A percentile compares a stretch with the other conserved stretches of the same genome.
Evolutionary conservation across 257 asterid genomes (phyloP).

Genomic region (Verbascum thapsus): DNA sequence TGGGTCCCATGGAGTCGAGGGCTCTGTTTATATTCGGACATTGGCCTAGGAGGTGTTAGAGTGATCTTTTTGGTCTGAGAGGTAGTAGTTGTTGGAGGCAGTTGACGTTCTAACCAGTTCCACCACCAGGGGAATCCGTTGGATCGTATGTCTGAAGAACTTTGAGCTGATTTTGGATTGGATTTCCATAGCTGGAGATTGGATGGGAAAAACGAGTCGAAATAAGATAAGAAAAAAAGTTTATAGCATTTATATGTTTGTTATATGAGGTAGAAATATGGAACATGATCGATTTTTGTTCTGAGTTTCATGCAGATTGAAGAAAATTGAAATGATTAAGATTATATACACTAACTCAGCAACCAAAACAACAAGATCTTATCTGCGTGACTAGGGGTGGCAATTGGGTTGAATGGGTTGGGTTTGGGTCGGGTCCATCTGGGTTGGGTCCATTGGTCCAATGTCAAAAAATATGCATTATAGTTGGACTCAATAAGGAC

Average conservation of each 20-base stretch:
- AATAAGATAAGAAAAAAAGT: neutral
- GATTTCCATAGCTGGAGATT: conserved; percentile 66
- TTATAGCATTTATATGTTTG: neutral
- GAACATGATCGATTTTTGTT: neutral
- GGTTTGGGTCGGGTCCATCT: too few species aligned
- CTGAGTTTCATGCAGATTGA: neutral
- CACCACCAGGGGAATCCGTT: conserved; percentile 92
- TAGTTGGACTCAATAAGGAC: too few species aligned
- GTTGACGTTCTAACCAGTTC: conserved; percentile 92
- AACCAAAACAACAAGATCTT: too few species aligned
- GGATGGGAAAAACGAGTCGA: neutral
- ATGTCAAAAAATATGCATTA: too few species aligned
- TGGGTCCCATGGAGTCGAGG: conserved; percentile 42
- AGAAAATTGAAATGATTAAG: neutral
- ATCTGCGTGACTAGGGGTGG: too few species aligned
- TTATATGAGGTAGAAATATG: neutral
- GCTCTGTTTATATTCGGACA: conserved; percentile 64
- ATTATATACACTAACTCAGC: too few species aligned
- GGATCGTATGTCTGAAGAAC: conserved; percentile 45
- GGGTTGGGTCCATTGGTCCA: too few species aligned
- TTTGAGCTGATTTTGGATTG: conserved; percentile 48
- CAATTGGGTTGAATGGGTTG: too few species aligned
- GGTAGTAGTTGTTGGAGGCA: conserved; percentile 45
- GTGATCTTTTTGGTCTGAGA: conserved; percentile 39
- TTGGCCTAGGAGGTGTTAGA: conserved; percentile 61